Evolutionary conservation across 352 stramenopile genomes (phyloP).

Genomic region (Pythium aphanidermatum): DNA sequence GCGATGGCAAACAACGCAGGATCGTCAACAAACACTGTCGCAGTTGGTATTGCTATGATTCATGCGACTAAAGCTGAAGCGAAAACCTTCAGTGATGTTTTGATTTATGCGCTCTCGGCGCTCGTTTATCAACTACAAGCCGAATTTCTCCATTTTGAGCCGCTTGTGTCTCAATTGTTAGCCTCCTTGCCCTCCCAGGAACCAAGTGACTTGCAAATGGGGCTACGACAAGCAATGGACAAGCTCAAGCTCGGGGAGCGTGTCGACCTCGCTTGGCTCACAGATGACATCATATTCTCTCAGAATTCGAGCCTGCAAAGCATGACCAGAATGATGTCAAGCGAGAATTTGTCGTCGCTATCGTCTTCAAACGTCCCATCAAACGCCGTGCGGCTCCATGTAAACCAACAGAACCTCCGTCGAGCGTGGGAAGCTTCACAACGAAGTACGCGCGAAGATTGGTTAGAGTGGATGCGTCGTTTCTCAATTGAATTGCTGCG

Average conservation of each 20-base stretch:
- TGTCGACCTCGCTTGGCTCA: slow-evolving; percentile 34
- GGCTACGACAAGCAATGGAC: slow-evolving; percentile 48
- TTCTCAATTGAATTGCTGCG: slow-evolving; percentile 97
- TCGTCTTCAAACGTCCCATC: slow-evolving; percentile 33
- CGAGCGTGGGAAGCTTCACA: slow-evolving; percentile 85
- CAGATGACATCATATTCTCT: slow-evolving; percentile 47
- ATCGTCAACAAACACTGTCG: no score
- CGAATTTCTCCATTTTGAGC: slow-evolving; percentile 69
- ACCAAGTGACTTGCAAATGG: slow-evolving; percentile 37
- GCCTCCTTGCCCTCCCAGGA: slow-evolving; percentile 41
- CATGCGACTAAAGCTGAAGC: slow-evolving; percentile 58
- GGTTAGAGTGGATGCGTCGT: slow-evolving; percentile 98
- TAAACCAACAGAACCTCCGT: slow-evolving; percentile 89
- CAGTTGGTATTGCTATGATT: slow-evolving; percentile 29
- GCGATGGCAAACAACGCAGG: no score
- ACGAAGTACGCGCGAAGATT: slow-evolving; percentile 91
- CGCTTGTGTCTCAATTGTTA: slow-evolving; percentile 62
- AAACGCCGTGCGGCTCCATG: slow-evolving; percentile 61
- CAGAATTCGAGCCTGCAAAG: slow-evolving; percentile 18
- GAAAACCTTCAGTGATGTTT: slow-evolving; percentile 63
- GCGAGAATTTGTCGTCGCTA: slow-evolving; percentile 21
- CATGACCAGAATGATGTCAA: slow-evolving; percentile 10
- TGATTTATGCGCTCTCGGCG: slow-evolving; percentile 67
- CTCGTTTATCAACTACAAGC: slow-evolving; percentile 72
- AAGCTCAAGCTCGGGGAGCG: slow-evolving; percentile 37